Conservation (phyloP, 768 basidiomycete genomes). For the Tephrocybe rancida region DNA sequence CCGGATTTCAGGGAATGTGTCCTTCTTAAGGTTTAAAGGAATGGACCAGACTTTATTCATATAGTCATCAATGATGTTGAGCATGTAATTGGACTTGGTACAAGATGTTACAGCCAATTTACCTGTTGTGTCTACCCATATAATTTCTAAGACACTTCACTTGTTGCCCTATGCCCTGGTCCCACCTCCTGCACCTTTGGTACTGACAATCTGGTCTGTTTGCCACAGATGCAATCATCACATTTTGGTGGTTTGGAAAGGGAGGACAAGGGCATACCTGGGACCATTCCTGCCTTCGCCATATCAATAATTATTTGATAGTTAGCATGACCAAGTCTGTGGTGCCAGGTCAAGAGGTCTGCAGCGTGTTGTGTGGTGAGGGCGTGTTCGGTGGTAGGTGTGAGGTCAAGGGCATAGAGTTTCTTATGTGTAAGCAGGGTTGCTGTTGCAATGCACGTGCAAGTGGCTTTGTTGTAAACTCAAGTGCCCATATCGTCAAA, state of each 20-base stretch:
- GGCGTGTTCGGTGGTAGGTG: slow-evolving; percentile 19
- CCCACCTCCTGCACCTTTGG: background rate
- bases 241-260: background rate
- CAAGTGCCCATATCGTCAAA: slow-evolving; percentile 2
- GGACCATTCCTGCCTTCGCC: slow-evolving; percentile 10
- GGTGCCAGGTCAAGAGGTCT: slow-evolving; percentile 24
- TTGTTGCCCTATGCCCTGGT: background rate
- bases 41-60: background rate
- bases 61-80: background rate
- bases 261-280: background rate
- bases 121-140: background rate
- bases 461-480: background rate
- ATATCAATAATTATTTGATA: slow-evolving; percentile 22
- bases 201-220: background rate
- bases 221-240: slow-evolving; percentile 1
- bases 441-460: background rate
- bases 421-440: slow-evolving; percentile 18
- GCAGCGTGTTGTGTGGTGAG: slow-evolving; percentile 4
- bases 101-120: too few relatives aligned
- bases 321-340: slow-evolving; percentile 27
- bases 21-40: background rate
- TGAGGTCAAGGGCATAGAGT: background rate
- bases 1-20: background rate
- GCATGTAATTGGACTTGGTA: background rate
- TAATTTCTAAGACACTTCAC: background rate